Evolutionary conservation across 2,329 filamentous ascomycete species (phyloP).

Genomic region (Xylaria sp.): DNA sequence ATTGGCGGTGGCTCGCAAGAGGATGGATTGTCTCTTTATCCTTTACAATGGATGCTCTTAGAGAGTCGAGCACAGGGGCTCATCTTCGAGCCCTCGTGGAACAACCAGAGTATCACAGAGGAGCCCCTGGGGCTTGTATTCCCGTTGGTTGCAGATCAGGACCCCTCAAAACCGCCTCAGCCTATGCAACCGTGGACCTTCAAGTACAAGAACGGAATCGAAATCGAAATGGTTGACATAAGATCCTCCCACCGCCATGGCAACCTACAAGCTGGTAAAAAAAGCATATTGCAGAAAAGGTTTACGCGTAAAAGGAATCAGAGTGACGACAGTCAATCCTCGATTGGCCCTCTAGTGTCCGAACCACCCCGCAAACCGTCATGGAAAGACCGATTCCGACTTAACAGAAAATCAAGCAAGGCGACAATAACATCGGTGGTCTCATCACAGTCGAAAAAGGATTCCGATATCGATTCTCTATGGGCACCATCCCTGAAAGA

Average conservation of each 20-base stretch:
- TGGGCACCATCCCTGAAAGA: conserved; percentile 15
- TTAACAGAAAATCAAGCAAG: conserved; percentile 37
- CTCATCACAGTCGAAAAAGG: conserved; percentile 49
- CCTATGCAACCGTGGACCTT: conserved; percentile 30
- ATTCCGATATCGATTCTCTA: conserved; percentile 32
- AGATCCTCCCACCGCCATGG: conserved; percentile 32
- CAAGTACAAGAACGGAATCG: conserved; percentile 34
- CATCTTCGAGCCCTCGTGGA: conserved; percentile 32
- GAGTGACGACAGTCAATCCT: conserved; percentile 2
- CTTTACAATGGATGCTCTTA: conserved; percentile 50
- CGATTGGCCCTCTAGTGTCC: not conserved
- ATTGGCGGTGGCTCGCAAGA: conserved; percentile 45
- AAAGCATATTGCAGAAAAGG: conserved; percentile 24
- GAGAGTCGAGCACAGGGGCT: conserved; percentile 43
- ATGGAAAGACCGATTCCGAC: conserved; percentile 24
- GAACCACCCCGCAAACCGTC: conserved; percentile 17
- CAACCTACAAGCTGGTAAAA: conserved; percentile 31
- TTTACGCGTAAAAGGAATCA: conserved; percentile 12
- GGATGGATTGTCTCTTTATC: conserved; percentile 48
- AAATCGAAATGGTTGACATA: conserved; percentile 34
- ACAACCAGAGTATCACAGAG: conserved; percentile 23
- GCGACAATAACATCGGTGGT: conserved; percentile 52
- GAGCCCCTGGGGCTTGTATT: conserved; percentile 31
- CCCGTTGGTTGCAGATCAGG: conserved; percentile 17
- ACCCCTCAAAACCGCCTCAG: conserved; percentile 20